Percentiles rank a stretch among this genome's conserved stretches.
These are phyloP conservation scores for Botryotinia calthae DNA, from an alignment of 2,329 filamentous ascomycete genomes.

Conservation along the genomic window DNA sequence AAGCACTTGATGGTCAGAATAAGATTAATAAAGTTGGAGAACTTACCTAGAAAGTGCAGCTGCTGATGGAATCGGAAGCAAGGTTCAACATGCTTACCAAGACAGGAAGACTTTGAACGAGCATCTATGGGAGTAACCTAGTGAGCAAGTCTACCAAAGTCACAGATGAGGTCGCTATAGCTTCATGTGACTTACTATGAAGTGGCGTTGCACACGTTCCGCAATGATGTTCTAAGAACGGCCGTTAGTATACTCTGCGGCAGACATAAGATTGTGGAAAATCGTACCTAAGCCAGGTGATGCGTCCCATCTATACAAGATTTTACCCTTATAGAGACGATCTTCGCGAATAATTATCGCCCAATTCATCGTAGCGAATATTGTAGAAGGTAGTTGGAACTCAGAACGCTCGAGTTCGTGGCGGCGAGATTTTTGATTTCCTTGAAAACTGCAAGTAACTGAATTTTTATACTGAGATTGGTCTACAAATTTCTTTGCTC, in stretches of 20 bases:
- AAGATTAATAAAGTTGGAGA: background rate
- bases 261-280: background rate
- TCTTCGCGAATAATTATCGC: constrained; percentile 32
- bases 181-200: constrained; percentile 29
- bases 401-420: background rate
- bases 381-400: background rate
- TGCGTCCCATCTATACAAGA: constrained; percentile 36
- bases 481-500: background rate
- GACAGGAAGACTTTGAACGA: constrained; percentile 35
- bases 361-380: constrained; percentile 32
- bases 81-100: constrained; percentile 39
- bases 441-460: background rate
- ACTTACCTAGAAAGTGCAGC: constrained; percentile 38
- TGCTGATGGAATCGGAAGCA: constrained; percentile 39
- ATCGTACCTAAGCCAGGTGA: constrained; percentile 37
- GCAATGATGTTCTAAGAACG: constrained; percentile 37
- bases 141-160: constrained; percentile 2
- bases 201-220: constrained; percentile 36
- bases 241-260: constrained; percentile 25
- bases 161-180: background rate
- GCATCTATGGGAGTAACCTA: constrained; percentile 26
- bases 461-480: background rate
- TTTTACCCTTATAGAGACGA: constrained; percentile 35
- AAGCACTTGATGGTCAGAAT: background rate
- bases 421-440: background rate